These are phyloP conservation scores for Haplosporangium sp. DNA, from an alignment of 371 early-diverging fungal genomes.

Conservation along the genomic window DNA sequence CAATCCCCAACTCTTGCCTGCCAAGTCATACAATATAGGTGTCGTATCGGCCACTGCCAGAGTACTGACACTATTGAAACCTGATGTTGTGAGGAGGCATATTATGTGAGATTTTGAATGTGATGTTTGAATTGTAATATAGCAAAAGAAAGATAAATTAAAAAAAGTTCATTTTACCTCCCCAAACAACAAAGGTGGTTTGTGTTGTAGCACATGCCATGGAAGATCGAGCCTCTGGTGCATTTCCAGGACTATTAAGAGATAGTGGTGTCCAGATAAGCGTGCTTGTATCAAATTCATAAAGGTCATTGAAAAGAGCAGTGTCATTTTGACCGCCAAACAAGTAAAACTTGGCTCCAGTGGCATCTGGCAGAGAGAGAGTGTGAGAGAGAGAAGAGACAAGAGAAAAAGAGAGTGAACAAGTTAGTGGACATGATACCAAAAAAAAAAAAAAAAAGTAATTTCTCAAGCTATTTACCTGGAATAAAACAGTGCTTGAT, in stretches of 20 bases:
- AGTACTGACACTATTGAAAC: no score
- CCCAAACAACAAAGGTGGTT: slow-evolving; percentile 26
- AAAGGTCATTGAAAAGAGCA: background rate
- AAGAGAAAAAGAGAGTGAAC: background rate
- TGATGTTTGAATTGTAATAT: no score
- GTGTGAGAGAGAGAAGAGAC: background rate
- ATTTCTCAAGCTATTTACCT: slow-evolving; percentile 3
- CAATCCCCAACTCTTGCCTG: background rate
- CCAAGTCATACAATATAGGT: background rate
- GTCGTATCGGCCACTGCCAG: no score
- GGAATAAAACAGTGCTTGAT: slow-evolving; percentile 26
- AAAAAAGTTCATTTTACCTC: slow-evolving; percentile 10
- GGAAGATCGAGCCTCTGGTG: background rate
- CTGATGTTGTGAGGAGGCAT: no score
- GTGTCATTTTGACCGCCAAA: slow-evolving; percentile 17
- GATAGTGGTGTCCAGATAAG: background rate
- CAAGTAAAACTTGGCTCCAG: slow-evolving; percentile 16
- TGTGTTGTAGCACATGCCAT: slow-evolving; percentile 24
- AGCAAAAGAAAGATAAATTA: no score
- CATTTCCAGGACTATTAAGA: background rate
- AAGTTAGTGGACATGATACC: no score
- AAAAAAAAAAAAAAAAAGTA: no score
- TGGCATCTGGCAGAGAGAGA: background rate
- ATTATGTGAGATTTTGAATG: background rate
- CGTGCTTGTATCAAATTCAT: background rate